Percentiles rank a stretch among this genome's conserved stretches.
Evolutionary conservation across 352 stramenopile genomes (phyloP).

Genomic region (Globisporangium viniferum): DNA sequence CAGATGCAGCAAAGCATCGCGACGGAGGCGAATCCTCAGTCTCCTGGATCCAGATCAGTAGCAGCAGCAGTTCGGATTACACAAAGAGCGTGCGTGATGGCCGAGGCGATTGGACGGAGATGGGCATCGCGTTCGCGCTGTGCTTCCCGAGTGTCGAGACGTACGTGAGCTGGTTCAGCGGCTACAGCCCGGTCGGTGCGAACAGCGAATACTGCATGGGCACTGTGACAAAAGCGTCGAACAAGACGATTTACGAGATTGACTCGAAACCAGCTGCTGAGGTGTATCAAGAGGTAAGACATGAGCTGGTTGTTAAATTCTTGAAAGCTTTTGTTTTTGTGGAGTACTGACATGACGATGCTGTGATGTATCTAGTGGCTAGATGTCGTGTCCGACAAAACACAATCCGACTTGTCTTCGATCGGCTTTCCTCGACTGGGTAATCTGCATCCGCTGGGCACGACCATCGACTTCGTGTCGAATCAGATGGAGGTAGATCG

Average conservation of each 20-base stretch:
- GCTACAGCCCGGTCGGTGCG: slow-evolving; percentile 72
- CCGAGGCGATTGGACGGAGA: slow-evolving; percentile 76
- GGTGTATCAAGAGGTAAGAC: slow-evolving; percentile 73
- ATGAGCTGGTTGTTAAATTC: neutral
- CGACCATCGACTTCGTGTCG: slow-evolving; percentile 74
- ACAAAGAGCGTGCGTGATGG: slow-evolving; percentile 73
- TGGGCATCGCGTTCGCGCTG: slow-evolving; percentile 77
- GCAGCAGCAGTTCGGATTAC: slow-evolving; percentile 75
- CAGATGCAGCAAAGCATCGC: slow-evolving; percentile 66
- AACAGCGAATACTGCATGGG: slow-evolving; percentile 84
- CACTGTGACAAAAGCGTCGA: slow-evolving; percentile 80
- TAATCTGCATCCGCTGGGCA: slow-evolving; percentile 80
- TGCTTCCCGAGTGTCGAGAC: slow-evolving; percentile 86
- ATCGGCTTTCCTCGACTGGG: slow-evolving; percentile 81
- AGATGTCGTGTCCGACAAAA: slow-evolving; percentile 73
- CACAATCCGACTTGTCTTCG: slow-evolving; percentile 60
- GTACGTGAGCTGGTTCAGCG: slow-evolving; percentile 85
- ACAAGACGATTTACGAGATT: slow-evolving; percentile 86
- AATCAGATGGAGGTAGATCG: slow-evolving; percentile 71
- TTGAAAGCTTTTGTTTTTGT: neutral
- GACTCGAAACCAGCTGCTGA: slow-evolving; percentile 77
- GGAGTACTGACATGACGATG: neutral
- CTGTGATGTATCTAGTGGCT: slow-evolving; percentile 48
- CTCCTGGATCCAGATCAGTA: slow-evolving; percentile 87
- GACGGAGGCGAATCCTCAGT: slow-evolving; percentile 57